These are phyloP conservation scores for Fraxinus sp. DNA, from an alignment of 305 asterid genomes.

Conservation along the genomic window DNA sequence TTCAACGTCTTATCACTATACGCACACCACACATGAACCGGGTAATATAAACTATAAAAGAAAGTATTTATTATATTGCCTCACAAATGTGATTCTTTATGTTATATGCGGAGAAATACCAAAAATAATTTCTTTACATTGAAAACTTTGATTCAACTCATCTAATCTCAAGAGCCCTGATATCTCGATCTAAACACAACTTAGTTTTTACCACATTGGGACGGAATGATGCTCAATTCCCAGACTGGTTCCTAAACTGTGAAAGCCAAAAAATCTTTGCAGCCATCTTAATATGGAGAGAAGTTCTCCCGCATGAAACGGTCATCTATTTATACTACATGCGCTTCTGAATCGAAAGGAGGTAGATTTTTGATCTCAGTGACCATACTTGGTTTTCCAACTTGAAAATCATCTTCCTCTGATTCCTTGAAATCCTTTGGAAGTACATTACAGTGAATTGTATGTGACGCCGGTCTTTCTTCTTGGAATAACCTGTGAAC, in stretches of 20 bases:
- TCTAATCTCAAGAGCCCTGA: neutral
- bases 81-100: neutral
- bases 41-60: neutral
- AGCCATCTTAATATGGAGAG: neutral
- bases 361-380: conserved; percentile 41
- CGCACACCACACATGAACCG: neutral
- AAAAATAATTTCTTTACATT: neutral
- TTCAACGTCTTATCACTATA: neutral
- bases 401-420: conserved; percentile 37
- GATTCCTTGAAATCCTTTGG: conserved; percentile 51
- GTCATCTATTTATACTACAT: conserved; percentile 46
- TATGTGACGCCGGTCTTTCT: conserved; percentile 81
- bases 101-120: neutral
- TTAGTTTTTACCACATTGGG: neutral
- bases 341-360: conserved; percentile 41
- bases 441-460: conserved; percentile 76
- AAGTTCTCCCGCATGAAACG: neutral
- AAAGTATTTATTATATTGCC: neutral
- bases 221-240: neutral
- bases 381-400: conserved; percentile 56
- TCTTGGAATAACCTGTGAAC: conserved; percentile 71
- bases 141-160: neutral
- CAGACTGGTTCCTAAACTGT: neutral
- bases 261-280: neutral
- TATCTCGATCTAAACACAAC: neutral